phyloP scores from a whole-genome alignment of 495 filamentous ascomycete species.

The Viridothelium virens region DNA sequence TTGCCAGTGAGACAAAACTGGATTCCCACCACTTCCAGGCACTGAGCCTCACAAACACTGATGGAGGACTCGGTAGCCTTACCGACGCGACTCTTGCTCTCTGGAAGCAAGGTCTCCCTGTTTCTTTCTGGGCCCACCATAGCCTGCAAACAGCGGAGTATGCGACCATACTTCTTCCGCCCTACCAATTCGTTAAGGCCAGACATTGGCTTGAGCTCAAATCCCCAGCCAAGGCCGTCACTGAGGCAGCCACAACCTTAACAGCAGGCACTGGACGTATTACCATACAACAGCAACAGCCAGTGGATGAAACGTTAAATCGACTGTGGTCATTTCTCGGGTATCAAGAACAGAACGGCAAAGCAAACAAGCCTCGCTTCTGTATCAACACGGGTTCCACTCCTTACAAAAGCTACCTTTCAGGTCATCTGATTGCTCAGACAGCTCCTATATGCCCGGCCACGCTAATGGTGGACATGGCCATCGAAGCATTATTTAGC shows the following conservation, averaged over 20 bases:
- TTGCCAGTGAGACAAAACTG: constrained; percentile 14
- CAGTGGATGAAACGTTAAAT: background rate
- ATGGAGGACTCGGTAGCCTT: constrained; percentile 31
- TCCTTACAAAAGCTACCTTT: background rate
- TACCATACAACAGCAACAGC: background rate
- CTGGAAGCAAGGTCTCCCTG: constrained; percentile 41
- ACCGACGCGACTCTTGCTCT: constrained; percentile 39
- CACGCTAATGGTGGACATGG: background rate
- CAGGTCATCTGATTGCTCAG: background rate
- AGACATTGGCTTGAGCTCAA: constrained; percentile 34
- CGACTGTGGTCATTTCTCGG: background rate
- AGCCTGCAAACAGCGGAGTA: constrained; percentile 33
- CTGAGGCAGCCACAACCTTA: background rate
- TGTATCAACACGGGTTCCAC: background rate
- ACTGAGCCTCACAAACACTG: constrained; percentile 31
- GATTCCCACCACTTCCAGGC: constrained; percentile 38
- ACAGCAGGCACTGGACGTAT: no score
- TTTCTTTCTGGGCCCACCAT: constrained; percentile 45
- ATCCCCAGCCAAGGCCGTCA: background rate
- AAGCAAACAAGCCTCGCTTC: background rate
- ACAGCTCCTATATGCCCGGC: background rate
- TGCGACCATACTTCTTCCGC: constrained; percentile 28
- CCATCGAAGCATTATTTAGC: background rate
- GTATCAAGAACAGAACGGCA: background rate
- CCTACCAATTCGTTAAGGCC: constrained; percentile 37